A percentile compares a stretch with the other conserved stretches of the same genome.
These are phyloP conservation scores for Xylariomycetidae sp. DNA, from an alignment of 2,329 filamentous ascomycete genomes.

Conservation along the genomic window DNA sequence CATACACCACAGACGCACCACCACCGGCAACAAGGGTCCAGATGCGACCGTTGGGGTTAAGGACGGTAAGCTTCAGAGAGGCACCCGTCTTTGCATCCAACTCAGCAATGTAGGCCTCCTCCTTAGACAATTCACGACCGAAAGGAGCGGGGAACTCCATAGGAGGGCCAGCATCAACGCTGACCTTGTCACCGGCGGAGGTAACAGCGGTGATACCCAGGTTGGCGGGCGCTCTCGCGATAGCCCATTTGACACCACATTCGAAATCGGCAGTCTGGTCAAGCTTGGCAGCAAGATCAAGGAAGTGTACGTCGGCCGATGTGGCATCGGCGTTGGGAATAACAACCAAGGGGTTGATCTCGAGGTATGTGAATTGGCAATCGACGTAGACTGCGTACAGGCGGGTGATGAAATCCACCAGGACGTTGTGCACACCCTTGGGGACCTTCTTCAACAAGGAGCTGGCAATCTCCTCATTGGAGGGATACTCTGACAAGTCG, in stretches of 20 bases:
- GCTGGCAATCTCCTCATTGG: conserved; percentile 86
- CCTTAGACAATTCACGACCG: conserved; percentile 96
- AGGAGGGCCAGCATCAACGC: conserved; percentile 90
- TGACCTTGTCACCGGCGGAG: conserved; percentile 69
- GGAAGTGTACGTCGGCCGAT: conserved; percentile 93
- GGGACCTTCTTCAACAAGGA: conserved; percentile 89
- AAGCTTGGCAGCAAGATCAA: conserved; percentile 96
- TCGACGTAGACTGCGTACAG: conserved; percentile 99
- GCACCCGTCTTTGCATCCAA: conserved; percentile 99
- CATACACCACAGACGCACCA: conserved; percentile 98
- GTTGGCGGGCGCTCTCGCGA: conserved; percentile 85
- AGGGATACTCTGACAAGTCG: conserved; percentile 89
- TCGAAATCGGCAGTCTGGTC: conserved; percentile 99
- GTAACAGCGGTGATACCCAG: conserved; percentile 72
- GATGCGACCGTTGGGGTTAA: conserved; percentile 86
- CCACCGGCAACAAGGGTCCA: conserved; percentile 99
- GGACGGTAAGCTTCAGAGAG: conserved; percentile 94
- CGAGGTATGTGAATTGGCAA: conserved; percentile 99
- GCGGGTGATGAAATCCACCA: conserved; percentile 98
- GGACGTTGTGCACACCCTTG: conserved; percentile 91
- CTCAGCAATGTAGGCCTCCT: conserved; percentile 98
- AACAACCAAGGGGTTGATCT: conserved; percentile 98
- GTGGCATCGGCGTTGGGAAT: conserved; percentile 91
- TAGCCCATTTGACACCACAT: conserved; percentile 98
- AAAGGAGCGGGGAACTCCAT: conserved; percentile 99